Percentiles rank a stretch among this genome's conserved stretches.
phyloP scores from a whole-genome alignment of 345 rosid genomes.

The Pugionium dolabratum region DNA sequence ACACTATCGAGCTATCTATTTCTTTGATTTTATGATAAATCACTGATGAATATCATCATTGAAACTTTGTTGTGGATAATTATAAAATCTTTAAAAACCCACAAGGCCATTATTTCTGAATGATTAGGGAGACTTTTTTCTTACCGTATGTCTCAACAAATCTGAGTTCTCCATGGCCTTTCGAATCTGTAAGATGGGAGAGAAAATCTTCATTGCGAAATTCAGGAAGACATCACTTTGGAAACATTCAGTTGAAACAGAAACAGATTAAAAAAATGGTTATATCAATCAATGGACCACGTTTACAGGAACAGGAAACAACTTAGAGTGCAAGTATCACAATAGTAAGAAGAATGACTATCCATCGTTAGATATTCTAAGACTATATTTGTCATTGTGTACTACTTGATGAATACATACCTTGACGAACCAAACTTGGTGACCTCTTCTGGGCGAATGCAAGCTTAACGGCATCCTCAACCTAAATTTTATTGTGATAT shows the following conservation, averaged over 20 bases:
- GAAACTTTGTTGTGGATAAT: neutral
- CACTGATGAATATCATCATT: neutral
- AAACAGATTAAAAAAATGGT: neutral
- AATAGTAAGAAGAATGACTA: neutral
- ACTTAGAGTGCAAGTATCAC: constrained; percentile 4
- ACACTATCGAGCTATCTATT: neutral
- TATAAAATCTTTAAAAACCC: neutral
- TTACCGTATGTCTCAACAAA: constrained; percentile 80
- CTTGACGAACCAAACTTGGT: constrained; percentile 56
- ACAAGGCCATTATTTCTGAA: neutral
- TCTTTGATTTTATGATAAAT: neutral
- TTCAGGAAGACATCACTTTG: neutral
- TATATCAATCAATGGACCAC: neutral
- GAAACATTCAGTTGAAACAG: neutral
- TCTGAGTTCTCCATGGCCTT: constrained; percentile 59
- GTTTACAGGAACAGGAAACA: neutral
- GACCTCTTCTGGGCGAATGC: constrained; percentile 64
- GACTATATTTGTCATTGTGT: neutral
- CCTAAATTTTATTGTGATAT: constrained; percentile 42
- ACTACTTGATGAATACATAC: constrained; percentile 38
- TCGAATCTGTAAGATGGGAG: constrained; percentile 57
- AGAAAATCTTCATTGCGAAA: neutral
- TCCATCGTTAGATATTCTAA: neutral
- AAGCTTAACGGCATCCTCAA: constrained; percentile 88
- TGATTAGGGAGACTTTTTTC: constrained; percentile 13